A percentile compares a stretch with the other conserved stretches of the same genome.
Conservation (phyloP, 768 basidiomycete species). For the Clitopilus passeckerianus region DNA sequence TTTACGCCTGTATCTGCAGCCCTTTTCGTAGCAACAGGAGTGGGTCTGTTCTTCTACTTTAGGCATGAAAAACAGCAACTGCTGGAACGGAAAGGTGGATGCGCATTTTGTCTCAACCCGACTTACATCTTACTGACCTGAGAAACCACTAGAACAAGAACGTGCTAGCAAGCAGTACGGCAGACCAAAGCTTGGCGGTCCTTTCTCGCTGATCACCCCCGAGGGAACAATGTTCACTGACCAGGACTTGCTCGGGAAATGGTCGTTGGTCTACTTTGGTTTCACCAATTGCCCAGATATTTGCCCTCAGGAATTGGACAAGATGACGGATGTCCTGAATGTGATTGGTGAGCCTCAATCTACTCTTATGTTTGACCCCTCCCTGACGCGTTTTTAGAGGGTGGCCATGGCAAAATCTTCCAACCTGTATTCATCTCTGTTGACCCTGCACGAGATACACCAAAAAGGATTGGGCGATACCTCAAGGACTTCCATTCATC, state of each 20-base stretch:
- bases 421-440: slow-evolving; percentile 94
- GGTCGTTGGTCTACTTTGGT: slow-evolving; percentile 95
- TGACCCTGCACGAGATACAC: slow-evolving; percentile 88
- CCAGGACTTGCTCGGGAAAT: slow-evolving; percentile 80
- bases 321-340: slow-evolving; percentile 76
- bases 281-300: slow-evolving; percentile 99
- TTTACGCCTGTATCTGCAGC: slow-evolving; percentile 85
- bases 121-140: background rate
- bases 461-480: slow-evolving; percentile 56
- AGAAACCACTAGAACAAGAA: slow-evolving; percentile 61
- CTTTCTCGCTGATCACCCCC: slow-evolving; percentile 73
- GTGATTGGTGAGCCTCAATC: slow-evolving; percentile 54
- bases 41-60: slow-evolving; percentile 86
- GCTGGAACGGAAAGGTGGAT: slow-evolving; percentile 69
- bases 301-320: slow-evolving; percentile 96
- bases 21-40: slow-evolving; percentile 79
- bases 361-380: background rate
- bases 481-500: slow-evolving; percentile 87
- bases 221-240: slow-evolving; percentile 74
- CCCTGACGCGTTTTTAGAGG: slow-evolving; percentile 39
- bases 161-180: slow-evolving; percentile 71
- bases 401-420: slow-evolving; percentile 64
- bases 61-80: slow-evolving; percentile 78
- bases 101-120: background rate
- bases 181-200: slow-evolving; percentile 85